Conservation (phyloP, 2,329 filamentous ascomycete species). For the Fusarium tuaranense region DNA sequence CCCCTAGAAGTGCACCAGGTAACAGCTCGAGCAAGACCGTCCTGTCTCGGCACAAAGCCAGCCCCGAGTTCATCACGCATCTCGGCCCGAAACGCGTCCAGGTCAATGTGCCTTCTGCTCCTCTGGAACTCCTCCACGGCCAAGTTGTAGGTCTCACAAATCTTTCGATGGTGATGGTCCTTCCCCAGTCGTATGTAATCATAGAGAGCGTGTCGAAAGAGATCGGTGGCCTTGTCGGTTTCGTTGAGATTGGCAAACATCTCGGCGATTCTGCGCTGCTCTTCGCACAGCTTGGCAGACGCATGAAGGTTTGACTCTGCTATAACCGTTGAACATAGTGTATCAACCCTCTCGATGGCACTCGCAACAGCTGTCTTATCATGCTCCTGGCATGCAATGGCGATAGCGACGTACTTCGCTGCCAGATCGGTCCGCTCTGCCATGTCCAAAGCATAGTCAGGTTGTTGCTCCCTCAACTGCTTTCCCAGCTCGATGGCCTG, state of each 20-base stretch:
- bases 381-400: background rate
- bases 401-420: background rate
- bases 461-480: background rate
- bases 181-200: background rate
- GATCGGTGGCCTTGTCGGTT: background rate
- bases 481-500: background rate
- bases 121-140: background rate
- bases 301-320: background rate
- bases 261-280: background rate
- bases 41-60: background rate
- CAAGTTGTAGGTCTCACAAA: background rate
- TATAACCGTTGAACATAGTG: background rate
- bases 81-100: background rate
- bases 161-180: background rate
- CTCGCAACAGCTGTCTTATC: background rate
- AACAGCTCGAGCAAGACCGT: background rate
- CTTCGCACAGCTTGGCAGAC: background rate
- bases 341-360: background rate
- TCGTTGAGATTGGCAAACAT: background rate
- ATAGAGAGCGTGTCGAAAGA: background rate
- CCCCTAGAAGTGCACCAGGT: background rate
- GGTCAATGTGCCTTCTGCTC: background rate
- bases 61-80: background rate
- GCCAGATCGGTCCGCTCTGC: background rate
- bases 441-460: background rate